Percentiles rank a stretch among this genome's conserved stretches.
phyloP scores from a whole-genome alignment of 1,139 yeast species.

The Blastobotrys malaysiensis region DNA sequence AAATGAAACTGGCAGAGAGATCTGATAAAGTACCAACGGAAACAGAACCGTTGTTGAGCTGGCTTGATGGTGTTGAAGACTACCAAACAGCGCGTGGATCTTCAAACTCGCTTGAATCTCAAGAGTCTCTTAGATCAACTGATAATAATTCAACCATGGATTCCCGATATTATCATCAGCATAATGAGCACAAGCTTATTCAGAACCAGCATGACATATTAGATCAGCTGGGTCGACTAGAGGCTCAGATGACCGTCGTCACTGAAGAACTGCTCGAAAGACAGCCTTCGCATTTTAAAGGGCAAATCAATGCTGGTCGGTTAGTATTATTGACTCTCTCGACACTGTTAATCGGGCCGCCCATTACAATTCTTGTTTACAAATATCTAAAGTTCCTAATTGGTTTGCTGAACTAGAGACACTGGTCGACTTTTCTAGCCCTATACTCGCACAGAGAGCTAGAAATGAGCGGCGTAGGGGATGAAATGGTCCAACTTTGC shows the following conservation, averaged over 20 bases:
- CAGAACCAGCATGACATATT: background rate
- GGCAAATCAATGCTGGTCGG: background rate
- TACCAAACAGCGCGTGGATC: background rate
- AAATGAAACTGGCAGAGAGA: background rate
- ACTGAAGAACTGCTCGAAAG: background rate
- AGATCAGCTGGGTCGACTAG: background rate
- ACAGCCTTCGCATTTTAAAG: background rate
- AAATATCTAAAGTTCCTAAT: background rate
- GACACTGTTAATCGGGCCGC: background rate
- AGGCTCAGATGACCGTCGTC: background rate
- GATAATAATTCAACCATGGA: background rate
- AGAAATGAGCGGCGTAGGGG: no score
- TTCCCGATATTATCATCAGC: background rate
- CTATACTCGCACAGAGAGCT: no score
- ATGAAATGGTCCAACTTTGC: no score
- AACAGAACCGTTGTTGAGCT: background rate
- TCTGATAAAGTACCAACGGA: background rate
- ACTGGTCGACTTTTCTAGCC: no score
- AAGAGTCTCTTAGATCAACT: background rate
- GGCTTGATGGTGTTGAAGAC: background rate
- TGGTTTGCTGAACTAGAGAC: background rate
- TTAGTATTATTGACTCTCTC: background rate
- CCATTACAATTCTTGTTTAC: background rate
- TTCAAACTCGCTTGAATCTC: background rate
- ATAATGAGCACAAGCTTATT: background rate